A percentile compares a stretch with the other conserved stretches of the same genome.
Evolutionary conservation across 2,329 filamentous ascomycete genomes (phyloP).

Genomic region (Fusarium sp.): DNA sequence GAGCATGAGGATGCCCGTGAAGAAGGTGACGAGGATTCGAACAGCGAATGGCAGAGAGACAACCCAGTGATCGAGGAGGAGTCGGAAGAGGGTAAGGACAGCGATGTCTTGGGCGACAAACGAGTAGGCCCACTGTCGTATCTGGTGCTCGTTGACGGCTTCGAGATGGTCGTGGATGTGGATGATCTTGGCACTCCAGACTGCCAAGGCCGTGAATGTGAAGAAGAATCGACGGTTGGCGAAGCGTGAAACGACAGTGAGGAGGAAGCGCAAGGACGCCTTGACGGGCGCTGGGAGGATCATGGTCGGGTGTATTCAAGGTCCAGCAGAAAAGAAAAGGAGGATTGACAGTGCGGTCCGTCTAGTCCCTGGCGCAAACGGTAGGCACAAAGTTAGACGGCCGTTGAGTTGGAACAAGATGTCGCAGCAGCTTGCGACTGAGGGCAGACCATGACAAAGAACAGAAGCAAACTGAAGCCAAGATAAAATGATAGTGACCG

Average conservation of each 20-base stretch:
- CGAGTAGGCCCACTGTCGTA: slow-evolving; percentile 40
- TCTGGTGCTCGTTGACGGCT: slow-evolving; percentile 35
- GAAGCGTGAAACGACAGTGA: slow-evolving; percentile 32
- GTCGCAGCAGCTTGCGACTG: neutral
- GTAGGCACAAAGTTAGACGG: neutral
- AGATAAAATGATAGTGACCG: too few species aligned
- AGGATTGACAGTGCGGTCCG: neutral
- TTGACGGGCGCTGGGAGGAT: slow-evolving; percentile 4
- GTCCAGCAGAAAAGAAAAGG: neutral
- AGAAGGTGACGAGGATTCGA: slow-evolving; percentile 17
- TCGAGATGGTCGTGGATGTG: slow-evolving; percentile 47
- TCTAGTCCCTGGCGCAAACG: neutral
- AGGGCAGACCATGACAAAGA: neutral
- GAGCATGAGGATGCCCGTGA: slow-evolving; percentile 25
- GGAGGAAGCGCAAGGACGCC: slow-evolving; percentile 4
- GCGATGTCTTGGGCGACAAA: slow-evolving; percentile 49
- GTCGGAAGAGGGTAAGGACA: slow-evolving; percentile 45
- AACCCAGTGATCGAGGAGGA: slow-evolving; percentile 45
- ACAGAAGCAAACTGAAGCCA: neutral
- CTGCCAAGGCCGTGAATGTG: slow-evolving; percentile 44
- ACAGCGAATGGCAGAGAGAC: slow-evolving; percentile 13
- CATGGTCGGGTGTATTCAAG: slow-evolving; percentile 12
- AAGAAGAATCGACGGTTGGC: slow-evolving; percentile 47
- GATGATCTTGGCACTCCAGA: slow-evolving; percentile 46
- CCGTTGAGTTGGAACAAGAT: neutral